Conservation (phyloP, 768 basidiomycete species). For the Infundibulicybe gibba region DNA sequence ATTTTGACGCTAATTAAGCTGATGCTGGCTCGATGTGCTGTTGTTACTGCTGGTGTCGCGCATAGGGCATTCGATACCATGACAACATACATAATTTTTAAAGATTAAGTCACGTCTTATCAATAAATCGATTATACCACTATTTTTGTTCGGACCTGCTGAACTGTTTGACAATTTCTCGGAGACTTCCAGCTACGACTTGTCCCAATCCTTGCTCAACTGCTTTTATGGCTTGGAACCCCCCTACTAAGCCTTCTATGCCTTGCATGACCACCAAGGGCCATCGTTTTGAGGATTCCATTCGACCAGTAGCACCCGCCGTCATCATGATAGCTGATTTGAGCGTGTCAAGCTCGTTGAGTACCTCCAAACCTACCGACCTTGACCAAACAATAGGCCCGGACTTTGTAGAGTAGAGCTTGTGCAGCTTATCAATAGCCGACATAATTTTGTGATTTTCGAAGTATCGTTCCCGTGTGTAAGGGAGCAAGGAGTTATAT, state of each 20-base stretch:
- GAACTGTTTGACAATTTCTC: slow-evolving; percentile 17
- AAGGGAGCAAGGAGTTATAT: slow-evolving; percentile 69
- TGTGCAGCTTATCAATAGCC: slow-evolving; percentile 86
- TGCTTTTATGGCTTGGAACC: no score
- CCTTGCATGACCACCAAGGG: slow-evolving; percentile 41
- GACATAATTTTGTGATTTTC: slow-evolving; percentile 85
- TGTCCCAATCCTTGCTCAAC: slow-evolving; percentile 17
- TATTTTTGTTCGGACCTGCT: no score
- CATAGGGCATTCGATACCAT: no score
- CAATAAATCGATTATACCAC: no score
- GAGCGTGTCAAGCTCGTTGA: slow-evolving; percentile 84
- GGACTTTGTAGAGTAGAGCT: slow-evolving; percentile 68
- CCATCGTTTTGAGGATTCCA: no score
- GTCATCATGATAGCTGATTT: slow-evolving; percentile 83
- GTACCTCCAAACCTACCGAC: slow-evolving; percentile 81
- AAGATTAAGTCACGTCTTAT: no score
- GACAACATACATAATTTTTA: no score
- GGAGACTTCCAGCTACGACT: slow-evolving; percentile 22
- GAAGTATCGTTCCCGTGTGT: slow-evolving; percentile 79
- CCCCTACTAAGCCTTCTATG: slow-evolving; percentile 37
- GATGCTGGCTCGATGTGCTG: no score
- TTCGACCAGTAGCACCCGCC: slow-evolving; percentile 42
- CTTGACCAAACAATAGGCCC: slow-evolving; percentile 82
- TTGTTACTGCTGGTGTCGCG: no score
- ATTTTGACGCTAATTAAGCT: no score